A percentile compares a stretch with the other conserved stretches of the same genome.
phyloP scores from a whole-genome alignment of 1,284 basidiomycete species.

The Heterobasidion parviporum region DNA sequence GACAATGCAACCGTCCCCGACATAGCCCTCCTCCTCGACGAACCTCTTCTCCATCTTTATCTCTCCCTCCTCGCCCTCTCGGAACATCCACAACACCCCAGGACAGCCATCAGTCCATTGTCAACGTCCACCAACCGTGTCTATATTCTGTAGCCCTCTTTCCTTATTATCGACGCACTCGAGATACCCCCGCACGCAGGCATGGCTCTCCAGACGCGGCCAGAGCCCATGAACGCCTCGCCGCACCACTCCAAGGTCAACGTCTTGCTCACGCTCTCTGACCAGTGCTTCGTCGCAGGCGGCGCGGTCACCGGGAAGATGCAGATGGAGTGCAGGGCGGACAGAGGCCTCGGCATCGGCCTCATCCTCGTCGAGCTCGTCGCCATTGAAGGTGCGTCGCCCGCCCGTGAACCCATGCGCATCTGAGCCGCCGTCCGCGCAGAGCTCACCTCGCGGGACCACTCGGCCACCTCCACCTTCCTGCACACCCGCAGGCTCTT shows the following conservation, averaged over 20 bases:
- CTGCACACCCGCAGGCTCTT: slow-evolving; percentile 60
- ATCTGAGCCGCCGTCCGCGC: background rate
- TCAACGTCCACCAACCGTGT: background rate
- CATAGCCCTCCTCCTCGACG: too few relatives aligned
- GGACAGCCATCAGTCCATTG: background rate
- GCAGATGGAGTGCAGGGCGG: slow-evolving; percentile 67
- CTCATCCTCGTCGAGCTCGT: slow-evolving; percentile 69
- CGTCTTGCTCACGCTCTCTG: slow-evolving; percentile 48
- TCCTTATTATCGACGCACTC: background rate
- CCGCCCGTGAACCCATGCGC: background rate
- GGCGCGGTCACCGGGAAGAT: slow-evolving; percentile 60
- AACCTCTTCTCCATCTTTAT: too few relatives aligned
- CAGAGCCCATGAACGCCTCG: slow-evolving; percentile 71
- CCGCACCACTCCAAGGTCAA: slow-evolving; percentile 68
- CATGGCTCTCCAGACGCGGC: slow-evolving; percentile 11
- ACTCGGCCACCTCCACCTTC: slow-evolving; percentile 70
- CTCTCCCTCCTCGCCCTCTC: too few relatives aligned
- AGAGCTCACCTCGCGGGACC: slow-evolving; percentile 70
- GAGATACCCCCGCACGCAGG: background rate
- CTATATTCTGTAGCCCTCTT: background rate
- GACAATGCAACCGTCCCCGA: too few relatives aligned
- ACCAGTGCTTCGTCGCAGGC: slow-evolving; percentile 56
- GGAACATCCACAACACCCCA: too few relatives aligned
- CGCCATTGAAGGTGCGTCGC: slow-evolving; percentile 55
- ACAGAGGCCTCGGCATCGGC: slow-evolving; percentile 62